Evolutionary conservation across 1,284 basidiomycete genomes (phyloP), one percentile per base, ranked within the genome.

Genomic region (Ganoderma boninense): DNA sequence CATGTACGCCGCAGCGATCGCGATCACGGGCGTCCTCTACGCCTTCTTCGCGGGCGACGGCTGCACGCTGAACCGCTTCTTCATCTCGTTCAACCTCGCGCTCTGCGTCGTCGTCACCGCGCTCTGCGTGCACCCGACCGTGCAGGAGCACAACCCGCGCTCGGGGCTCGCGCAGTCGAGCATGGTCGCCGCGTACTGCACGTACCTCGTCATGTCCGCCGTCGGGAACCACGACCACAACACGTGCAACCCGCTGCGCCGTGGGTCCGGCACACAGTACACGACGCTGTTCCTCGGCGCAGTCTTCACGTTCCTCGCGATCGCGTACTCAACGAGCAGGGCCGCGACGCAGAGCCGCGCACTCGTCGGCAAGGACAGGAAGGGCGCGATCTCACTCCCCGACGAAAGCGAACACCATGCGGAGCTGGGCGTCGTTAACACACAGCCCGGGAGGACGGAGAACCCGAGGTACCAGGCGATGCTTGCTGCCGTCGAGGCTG

Each of bases 161-260:
- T 97, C 96, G 10, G 97, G 97, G 1, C 89, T 99, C 29, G 97
- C 97, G 2, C 98, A 99, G 81, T 93, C 96, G 20, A 93, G 95
- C 71, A 97, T 99, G 94, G 97, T 99, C 23, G 95, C 95, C 4
- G 95, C 93, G 1, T 99, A 99, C 82, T 98, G 96, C 85, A 97
- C 97, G 5, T 99, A 99, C 81, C 92, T 99, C 69, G 91, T 96
- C 76, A 94, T 96, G 59, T 97, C 96, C 11, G 97, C 98, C 3
- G 92, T 99, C 64, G 94, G 95, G 74, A 99, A 99, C 81, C 95
- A 96, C 82, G 90, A 91, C 59, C 92, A 97, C 59, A 84, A 87
- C 68, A 86, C 90, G 59, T 99, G 97, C 85, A 99, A 99, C 81
- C 97, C 98, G 0, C 86, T 99, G 23, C 87, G 88, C 42, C 86